These are phyloP conservation scores for Adansonia digitata DNA, from an alignment of 345 rosid genomes.

Conservation along the genomic window DNA sequence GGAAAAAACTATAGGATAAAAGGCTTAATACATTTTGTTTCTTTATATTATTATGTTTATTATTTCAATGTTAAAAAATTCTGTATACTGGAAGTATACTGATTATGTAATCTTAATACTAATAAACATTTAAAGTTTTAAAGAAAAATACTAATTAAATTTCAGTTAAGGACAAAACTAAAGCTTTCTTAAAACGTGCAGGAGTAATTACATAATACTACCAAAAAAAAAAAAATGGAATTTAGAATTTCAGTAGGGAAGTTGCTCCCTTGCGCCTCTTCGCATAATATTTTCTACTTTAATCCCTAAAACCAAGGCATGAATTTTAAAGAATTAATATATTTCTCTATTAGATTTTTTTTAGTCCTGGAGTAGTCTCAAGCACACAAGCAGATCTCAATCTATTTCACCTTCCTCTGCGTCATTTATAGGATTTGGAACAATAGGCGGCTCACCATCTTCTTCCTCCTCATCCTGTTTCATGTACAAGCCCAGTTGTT, in stretches of 20 bases:
- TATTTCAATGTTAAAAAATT: no score
- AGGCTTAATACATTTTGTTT: no score
- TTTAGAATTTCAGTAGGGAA: neutral
- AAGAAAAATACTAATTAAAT: no score
- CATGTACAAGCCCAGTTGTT: conserved; percentile 88
- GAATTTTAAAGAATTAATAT: neutral
- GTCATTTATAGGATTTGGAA: conserved; percentile 29
- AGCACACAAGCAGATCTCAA: neutral
- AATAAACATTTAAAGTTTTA: no score
- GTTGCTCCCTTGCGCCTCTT: neutral
- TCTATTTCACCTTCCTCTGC: conserved; percentile 83
- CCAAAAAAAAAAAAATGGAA: no score
- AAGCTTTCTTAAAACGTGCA: neutral
- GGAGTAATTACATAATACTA: neutral
- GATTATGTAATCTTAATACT: no score
- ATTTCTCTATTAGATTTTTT: neutral
- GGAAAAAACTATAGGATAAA: no score
- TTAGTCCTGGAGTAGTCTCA: neutral
- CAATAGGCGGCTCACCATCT: conserved; percentile 41
- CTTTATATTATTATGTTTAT: no score
- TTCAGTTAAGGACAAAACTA: neutral
- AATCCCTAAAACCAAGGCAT: neutral
- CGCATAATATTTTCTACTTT: no score
- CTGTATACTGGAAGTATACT: no score
- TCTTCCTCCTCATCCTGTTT: conserved; percentile 76